Evolutionary conservation across 192 early-diverging fungal species (phyloP), one percentile per base, ranked within the genome.

Genomic region (Spinellus fusiger): DNA sequence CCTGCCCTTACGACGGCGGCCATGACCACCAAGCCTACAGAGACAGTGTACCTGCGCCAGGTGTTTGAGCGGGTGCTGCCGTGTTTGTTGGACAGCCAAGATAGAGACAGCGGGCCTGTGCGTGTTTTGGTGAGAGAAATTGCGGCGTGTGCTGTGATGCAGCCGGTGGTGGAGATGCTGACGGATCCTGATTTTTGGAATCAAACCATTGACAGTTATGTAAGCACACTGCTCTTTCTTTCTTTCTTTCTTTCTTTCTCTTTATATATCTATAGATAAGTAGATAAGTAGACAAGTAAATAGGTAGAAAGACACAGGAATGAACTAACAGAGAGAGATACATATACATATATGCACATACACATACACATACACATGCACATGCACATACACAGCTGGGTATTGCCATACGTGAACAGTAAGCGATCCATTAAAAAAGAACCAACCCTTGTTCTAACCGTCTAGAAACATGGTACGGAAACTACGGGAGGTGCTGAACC

Each of bases 141-240:
- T 8, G 55, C 94, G 9, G 74, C 77, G 0, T 82, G 85, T 10
- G 77, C 85, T 0, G 68, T 96, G 7, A 44, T 97, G 6, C 77
- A 81, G 26, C 90, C 92, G 0, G 49, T 88, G 0, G 59, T 94
- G 25, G 70, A 84, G 16, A 77, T 79, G 33, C 35, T 95, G 27
- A 75, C 86, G 0, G 93, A 96, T 46, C 89, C 93, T 1, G 93
- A 96, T 69, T 95, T 85, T 38, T 86, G 88, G 80, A 95, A 96
- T 69, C 84, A 91, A 60, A 77, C 83, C 15, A 69, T 95, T n/a
- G 86, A 88, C 32, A 61, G 71, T 12, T 81, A 86, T 70, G 78
- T 80, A 75, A 62, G 77, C 61, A n/a, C n/a, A n/a, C n/a, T n/a
- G n/a, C n/a, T n/a, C n/a, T 4, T 53, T 27, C 28, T 34, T 20